phyloP scores from a whole-genome alignment of 768 basidiomycete species.

The Daedaleopsis sinensis region DNA sequence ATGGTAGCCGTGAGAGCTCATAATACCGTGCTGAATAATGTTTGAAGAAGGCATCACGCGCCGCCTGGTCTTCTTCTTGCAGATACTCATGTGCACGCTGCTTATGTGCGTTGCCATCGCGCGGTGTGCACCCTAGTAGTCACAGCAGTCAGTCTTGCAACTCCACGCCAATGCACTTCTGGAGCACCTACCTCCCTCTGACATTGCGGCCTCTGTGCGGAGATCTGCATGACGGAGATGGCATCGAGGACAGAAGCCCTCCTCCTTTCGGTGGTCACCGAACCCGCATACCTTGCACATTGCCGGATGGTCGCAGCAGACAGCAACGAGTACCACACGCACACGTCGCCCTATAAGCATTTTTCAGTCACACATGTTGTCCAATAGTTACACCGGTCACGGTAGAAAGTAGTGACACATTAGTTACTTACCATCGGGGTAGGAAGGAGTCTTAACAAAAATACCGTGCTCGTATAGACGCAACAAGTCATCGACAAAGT shows the following conservation, averaged over 20 bases:
- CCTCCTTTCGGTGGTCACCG: slow-evolving; percentile 21
- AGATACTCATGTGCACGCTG: slow-evolving; percentile 17
- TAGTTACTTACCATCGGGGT: not conserved
- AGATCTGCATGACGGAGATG: slow-evolving; percentile 15
- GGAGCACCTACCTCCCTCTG: slow-evolving; percentile 8
- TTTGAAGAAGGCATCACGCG: slow-evolving; percentile 22
- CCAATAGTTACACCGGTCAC: not conserved
- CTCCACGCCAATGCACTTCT: no score
- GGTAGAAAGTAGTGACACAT: no score
- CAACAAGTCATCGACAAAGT: slow-evolving; percentile 24
- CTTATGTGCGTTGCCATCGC: slow-evolving; percentile 11
- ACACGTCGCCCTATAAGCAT: slow-evolving; percentile 26
- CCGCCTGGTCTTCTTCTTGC: slow-evolving; percentile 3
- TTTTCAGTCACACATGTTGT: no score
- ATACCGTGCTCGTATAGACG: slow-evolving; percentile 23
- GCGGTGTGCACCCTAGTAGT: no score
- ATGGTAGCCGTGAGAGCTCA: slow-evolving; percentile 28
- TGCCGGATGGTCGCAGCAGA: slow-evolving; percentile 42
- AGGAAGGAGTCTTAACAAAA: slow-evolving; percentile 4
- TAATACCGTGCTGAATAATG: slow-evolving; percentile 19
- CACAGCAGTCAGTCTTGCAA: not conserved
- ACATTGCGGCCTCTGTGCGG: slow-evolving; percentile 9
- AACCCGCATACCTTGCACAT: slow-evolving; percentile 20
- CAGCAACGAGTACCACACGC: slow-evolving; percentile 24
- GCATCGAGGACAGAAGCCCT: slow-evolving; percentile 20